Percentiles rank a stretch among this genome's conserved stretches.
phyloP scores from a whole-genome alignment of 2,329 filamentous ascomycete genomes.

The Blastomyces parvus region DNA sequence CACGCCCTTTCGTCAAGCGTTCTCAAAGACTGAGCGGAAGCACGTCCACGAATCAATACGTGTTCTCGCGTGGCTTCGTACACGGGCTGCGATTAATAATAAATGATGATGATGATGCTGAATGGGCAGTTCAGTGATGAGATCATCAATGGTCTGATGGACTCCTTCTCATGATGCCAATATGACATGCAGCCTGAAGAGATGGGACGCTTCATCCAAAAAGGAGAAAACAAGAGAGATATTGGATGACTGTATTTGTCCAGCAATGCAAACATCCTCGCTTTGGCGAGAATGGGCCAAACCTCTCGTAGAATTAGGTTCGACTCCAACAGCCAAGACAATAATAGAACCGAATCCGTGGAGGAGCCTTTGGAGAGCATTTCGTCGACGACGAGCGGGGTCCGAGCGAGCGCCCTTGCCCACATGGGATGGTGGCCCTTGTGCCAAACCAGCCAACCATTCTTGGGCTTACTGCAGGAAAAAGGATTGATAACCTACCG shows the following conservation, averaged over 20 bases:
- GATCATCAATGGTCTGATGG: not conserved
- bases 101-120: no score
- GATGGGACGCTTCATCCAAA: not conserved
- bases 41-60: not conserved
- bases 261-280: no score
- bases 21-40: not conserved
- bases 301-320: no score
- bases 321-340: no score
- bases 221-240: no score
- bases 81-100: not conserved
- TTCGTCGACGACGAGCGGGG: no score
- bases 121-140: not conserved
- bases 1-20: not conserved
- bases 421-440: not conserved
- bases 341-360: no score
- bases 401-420: no score
- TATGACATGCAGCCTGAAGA: not conserved
- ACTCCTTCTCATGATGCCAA: not conserved
- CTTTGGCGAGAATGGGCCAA: no score
- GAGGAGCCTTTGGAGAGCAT: no score
- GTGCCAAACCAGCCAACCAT: not conserved
- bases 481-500: not conserved
- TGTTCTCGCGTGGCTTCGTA: not conserved
- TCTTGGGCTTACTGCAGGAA: not conserved
- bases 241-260: no score